Conservation (phyloP, 2,329 filamentous ascomycete genomes). For the Fusarium sp. region DNA sequence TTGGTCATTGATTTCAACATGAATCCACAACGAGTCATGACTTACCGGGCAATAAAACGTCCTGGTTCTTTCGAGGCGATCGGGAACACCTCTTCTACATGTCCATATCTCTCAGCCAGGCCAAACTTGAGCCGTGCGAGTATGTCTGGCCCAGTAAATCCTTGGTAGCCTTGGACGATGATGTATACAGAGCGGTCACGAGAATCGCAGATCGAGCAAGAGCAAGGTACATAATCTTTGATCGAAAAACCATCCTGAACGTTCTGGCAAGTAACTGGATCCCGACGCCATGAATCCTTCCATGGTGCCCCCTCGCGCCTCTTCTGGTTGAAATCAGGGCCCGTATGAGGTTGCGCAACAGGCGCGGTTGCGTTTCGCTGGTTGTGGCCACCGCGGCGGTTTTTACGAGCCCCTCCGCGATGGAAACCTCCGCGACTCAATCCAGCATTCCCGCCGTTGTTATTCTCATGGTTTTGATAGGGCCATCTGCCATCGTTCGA, state of each 20-base stretch:
- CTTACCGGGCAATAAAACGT: conserved; percentile 47
- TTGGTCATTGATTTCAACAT: not conserved
- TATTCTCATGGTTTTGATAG: conserved; percentile 21
- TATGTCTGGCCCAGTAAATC: conserved; percentile 32
- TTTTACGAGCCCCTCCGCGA: conserved; percentile 20
- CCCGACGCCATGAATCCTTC: conserved; percentile 34
- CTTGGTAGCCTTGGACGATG: conserved; percentile 11
- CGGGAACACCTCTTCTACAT: conserved; percentile 45
- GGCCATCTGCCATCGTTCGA: conserved; percentile 17
- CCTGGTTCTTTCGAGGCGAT: conserved; percentile 15
- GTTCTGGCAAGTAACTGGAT: conserved; percentile 40
- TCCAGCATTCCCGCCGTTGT: not conserved
- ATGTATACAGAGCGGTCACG: conserved; percentile 49
- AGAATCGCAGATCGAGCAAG: conserved; percentile 43
- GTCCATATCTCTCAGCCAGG: conserved; percentile 43
- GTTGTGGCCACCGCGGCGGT: conserved; percentile 30
- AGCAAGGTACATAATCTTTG: conserved; percentile 45
- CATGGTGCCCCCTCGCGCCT: conserved; percentile 26
- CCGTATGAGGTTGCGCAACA: conserved; percentile 5
- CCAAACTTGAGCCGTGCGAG: conserved; percentile 46
- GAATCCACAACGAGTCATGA: not conserved
- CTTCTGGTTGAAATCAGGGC: conserved; percentile 13
- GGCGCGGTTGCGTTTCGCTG: conserved; percentile 38
- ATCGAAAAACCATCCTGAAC: conserved; percentile 1
- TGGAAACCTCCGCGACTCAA: conserved; percentile 22